Conservation (phyloP, 257 asterid species). For the Catharanthus roseus region DNA sequence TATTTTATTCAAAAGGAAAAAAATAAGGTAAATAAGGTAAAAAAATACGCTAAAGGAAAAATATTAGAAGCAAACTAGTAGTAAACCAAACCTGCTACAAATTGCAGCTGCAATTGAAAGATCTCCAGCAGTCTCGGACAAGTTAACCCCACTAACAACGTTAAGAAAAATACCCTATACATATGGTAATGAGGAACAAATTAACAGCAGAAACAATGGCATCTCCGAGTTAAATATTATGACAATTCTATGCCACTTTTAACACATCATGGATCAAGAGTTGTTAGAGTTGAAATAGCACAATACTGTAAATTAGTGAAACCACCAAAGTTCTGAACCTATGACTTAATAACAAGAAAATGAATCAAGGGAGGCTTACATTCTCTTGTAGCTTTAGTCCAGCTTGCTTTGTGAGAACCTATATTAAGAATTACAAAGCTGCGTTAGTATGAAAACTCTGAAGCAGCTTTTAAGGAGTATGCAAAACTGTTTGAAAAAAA, state of each 20-base stretch:
- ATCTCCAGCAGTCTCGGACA: conserved; percentile 91
- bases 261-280: not conserved
- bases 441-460: conserved; percentile 16
- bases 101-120: conserved; percentile 94
- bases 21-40: not conserved
- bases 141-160: conserved; percentile 60
- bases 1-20: too few relatives aligned
- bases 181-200: conserved; percentile 17
- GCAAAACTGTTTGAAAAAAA: not conserved
- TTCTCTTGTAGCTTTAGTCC: conserved; percentile 91
- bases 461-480: not conserved
- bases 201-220: conserved; percentile 13
- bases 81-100: conserved; percentile 77
- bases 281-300: not conserved
- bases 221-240: not conserved
- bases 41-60: not conserved
- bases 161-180: conserved; percentile 70
- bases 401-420: conserved; percentile 93
- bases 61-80: not conserved
- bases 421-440: conserved; percentile 19
- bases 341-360: conserved; percentile 10
- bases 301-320: not conserved
- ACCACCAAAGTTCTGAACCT: not conserved
- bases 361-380: conserved; percentile 36
- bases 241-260: not conserved